A percentile compares a stretch with the other conserved stretches of the same genome.
Conservation (phyloP, 2,329 filamentous ascomycete genomes). For the Neonectria ditissima region DNA sequence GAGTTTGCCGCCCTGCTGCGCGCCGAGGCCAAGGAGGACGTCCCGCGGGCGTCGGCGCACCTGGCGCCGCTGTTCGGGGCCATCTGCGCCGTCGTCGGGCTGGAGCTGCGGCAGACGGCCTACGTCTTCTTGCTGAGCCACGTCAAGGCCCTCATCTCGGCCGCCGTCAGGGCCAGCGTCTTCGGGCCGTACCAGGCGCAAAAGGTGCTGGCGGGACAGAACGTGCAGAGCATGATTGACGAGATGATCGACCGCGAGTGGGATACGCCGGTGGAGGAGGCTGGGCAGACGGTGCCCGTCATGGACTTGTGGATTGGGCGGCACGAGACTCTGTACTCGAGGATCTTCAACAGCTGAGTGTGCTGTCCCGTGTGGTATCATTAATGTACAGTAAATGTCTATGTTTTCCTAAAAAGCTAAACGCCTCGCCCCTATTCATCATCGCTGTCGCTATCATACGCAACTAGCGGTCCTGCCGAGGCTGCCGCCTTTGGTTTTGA, state of each 20-base stretch:
- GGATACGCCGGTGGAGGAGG: constrained; percentile 70
- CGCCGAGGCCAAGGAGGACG: constrained; percentile 42
- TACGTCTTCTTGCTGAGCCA: constrained; percentile 83
- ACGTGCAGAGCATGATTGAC: constrained; percentile 69
- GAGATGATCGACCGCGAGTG: constrained; percentile 71
- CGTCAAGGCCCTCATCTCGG: constrained; percentile 80
- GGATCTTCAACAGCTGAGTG: constrained; percentile 83
- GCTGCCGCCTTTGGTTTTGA: constrained; percentile 66
- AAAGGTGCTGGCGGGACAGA: constrained; percentile 72
- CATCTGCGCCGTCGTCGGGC: constrained; percentile 70
- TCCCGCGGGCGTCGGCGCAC: constrained; percentile 69
- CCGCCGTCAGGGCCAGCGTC: constrained; percentile 80
- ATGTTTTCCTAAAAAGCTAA: constrained; percentile 40
- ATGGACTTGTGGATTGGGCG: constrained; percentile 87
- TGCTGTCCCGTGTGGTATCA: constrained; percentile 46
- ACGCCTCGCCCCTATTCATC: constrained; percentile 58
- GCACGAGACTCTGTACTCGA: constrained; percentile 85
- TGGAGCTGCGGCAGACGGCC: constrained; percentile 72
- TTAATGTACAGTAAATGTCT: constrained; percentile 46
- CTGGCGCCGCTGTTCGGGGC: constrained; percentile 78
- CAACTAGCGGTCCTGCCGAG: constrained; percentile 79
- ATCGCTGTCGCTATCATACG: constrained; percentile 92
- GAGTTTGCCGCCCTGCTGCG: constrained; percentile 54
- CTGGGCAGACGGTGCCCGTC: constrained; percentile 79
- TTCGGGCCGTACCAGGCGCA: constrained; percentile 87